phyloP scores from a whole-genome alignment of 768 basidiomycete species.

The Phylloporus sp. region DNA sequence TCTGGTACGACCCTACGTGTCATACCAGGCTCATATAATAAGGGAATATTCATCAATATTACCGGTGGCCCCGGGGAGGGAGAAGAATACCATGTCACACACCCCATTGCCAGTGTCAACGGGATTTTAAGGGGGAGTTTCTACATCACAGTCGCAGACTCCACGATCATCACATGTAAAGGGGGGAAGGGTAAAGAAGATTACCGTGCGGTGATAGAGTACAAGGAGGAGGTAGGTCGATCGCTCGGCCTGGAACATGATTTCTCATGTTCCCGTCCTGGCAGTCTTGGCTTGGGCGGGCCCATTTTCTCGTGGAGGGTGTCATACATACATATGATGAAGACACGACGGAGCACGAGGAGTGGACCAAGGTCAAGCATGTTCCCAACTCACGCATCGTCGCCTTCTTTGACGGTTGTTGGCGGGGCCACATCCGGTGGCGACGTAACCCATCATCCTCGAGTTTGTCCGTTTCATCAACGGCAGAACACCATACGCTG shows the following conservation, averaged over 20 bases:
- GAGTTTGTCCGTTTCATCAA: constrained; percentile 39
- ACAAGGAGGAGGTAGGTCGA: constrained; percentile 85
- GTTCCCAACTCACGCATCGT: constrained; percentile 77
- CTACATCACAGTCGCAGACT: constrained; percentile 83
- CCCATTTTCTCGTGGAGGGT: constrained; percentile 83
- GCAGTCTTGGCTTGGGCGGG: constrained; percentile 85
- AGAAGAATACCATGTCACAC: constrained; percentile 83
- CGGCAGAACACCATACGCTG: constrained; percentile 58
- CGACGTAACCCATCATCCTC: constrained; percentile 53
- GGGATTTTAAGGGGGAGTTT: constrained; percentile 89
- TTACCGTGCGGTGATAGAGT: constrained; percentile 83
- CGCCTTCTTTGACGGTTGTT: constrained; percentile 83
- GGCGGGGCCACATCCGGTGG: constrained; percentile 83
- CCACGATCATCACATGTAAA: constrained; percentile 75
- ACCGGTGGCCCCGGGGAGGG: constrained; percentile 71
- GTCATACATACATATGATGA: constrained; percentile 81
- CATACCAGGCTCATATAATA: constrained; percentile 76
- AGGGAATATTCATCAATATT: constrained; percentile 82
- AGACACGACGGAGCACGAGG: constrained; percentile 55
- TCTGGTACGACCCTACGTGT: constrained; percentile 85
- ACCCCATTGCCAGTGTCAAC: constrained; percentile 87
- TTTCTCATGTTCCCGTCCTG: background rate
- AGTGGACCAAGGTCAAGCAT: constrained; percentile 86
- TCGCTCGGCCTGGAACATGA: background rate
- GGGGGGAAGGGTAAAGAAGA: constrained; percentile 59